phyloP scores from a whole-genome alignment of 495 filamentous ascomycete genomes.

The Pseudomonodictys pantanalensis region DNA sequence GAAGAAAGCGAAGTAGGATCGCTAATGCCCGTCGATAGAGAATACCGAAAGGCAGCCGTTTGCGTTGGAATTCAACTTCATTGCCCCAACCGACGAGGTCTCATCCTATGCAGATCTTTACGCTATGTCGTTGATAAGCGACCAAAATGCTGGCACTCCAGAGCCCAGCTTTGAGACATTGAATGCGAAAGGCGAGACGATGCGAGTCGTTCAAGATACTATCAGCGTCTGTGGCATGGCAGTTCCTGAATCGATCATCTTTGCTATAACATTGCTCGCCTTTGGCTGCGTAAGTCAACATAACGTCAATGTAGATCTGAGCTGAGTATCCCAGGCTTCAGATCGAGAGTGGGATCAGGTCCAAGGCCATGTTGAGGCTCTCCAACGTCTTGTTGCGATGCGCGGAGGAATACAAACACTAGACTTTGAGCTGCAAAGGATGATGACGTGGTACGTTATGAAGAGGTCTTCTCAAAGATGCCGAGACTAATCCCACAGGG shows the following conservation, averaged over 20 bases:
- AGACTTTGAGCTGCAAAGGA: conserved; percentile 27
- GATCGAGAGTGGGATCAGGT: conserved; percentile 25
- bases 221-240: conserved; percentile 11
- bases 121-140: conserved; percentile 11
- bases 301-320: not conserved
- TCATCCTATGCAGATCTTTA: conserved; percentile 12
- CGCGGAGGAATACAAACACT: conserved; percentile 17
- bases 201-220: conserved; percentile 23
- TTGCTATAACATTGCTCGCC: conserved; percentile 21
- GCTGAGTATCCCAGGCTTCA: conserved; percentile 16
- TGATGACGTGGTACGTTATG: conserved; percentile 13
- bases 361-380: conserved; percentile 22
- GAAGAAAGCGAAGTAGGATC: too few relatives aligned
- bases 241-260: conserved; percentile 21
- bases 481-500: conserved; percentile 9
- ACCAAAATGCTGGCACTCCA: conserved; percentile 8
- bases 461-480: not conserved
- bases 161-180: conserved; percentile 27
- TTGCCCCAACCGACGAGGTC: conserved; percentile 10
- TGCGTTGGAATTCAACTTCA: conserved; percentile 18
- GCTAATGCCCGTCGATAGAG: not conserved
- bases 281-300: conserved; percentile 25
- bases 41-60: conserved; percentile 7
- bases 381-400: conserved; percentile 15
- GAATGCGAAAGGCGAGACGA: conserved; percentile 24